Conservation (phyloP, 1,284 basidiomycete genomes). For the Coniferiporia weirii region DNA sequence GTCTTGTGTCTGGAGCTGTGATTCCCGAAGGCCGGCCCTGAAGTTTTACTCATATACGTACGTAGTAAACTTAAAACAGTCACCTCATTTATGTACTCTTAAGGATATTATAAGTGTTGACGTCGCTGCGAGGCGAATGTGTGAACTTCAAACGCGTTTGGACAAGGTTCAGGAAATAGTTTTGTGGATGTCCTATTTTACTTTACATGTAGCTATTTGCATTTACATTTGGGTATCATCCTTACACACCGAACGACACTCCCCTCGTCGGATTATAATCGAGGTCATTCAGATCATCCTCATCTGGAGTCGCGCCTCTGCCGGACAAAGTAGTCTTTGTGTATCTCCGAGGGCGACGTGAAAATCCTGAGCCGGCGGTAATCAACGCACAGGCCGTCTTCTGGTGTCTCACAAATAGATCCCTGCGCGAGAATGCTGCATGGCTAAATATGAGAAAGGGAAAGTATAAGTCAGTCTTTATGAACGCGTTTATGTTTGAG, state of each 20-base stretch:
- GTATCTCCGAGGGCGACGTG: neutral
- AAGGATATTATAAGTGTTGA: too few relatives aligned
- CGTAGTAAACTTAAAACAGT: too few relatives aligned
- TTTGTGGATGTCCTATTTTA: too few relatives aligned
- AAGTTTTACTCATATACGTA: neutral
- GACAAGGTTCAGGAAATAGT: too few relatives aligned
- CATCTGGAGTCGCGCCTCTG: slow-evolving; percentile 7
- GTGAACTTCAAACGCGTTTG: too few relatives aligned
- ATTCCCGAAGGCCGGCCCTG: slow-evolving; percentile 4
- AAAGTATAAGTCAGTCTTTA: neutral
- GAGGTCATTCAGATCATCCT: slow-evolving; percentile 12
- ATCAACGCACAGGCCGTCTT: slow-evolving; percentile 14
- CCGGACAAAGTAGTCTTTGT: neutral
- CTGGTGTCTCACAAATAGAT: slow-evolving; percentile 18
- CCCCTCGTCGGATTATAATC: slow-evolving; percentile 11
- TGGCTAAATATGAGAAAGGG: slow-evolving; percentile 1
- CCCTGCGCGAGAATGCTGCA: slow-evolving; percentile 17
- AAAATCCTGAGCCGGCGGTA: neutral
- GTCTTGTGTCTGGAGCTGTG: neutral
- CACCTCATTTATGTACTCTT: too few relatives aligned
- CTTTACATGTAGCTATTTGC: too few relatives aligned
- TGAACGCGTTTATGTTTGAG: neutral
- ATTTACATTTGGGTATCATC: neutral
- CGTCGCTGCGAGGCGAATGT: too few relatives aligned
- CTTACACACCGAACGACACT: neutral